Conservation (phyloP, 768 basidiomycete genomes). For the Boletus subcaerulescens region DNA sequence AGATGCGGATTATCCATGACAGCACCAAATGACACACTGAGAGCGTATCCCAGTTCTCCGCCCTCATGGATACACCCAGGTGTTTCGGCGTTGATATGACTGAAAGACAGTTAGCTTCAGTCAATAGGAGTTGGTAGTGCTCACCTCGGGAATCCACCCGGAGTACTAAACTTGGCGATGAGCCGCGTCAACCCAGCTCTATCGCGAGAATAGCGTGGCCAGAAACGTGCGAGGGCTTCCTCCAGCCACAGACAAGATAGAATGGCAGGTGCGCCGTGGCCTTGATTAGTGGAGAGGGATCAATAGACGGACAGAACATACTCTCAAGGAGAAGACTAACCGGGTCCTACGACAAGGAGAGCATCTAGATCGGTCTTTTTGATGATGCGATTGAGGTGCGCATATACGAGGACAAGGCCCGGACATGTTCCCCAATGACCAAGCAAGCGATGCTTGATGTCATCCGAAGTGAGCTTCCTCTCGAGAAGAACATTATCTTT, state of each 20-base stretch:
- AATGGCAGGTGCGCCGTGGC: constrained; percentile 85
- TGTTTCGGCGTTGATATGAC: constrained; percentile 78
- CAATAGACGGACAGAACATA: no score
- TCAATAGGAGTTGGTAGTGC: constrained; percentile 5
- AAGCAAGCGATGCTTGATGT: constrained; percentile 79
- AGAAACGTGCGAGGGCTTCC: constrained; percentile 59
- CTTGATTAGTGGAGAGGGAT: constrained; percentile 30
- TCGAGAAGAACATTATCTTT: constrained; percentile 68
- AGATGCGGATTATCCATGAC: constrained; percentile 91
- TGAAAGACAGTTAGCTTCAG: constrained; percentile 20
- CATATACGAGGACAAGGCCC: constrained; percentile 67
- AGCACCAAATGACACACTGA: constrained; percentile 81
- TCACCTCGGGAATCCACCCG: constrained; percentile 80
- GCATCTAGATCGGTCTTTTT: constrained; percentile 57
- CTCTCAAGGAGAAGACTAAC: constrained; percentile 29
- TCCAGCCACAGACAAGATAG: constrained; percentile 88
- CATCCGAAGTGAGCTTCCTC: constrained; percentile 52
- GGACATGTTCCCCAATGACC: constrained; percentile 88
- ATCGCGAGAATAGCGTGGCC: constrained; percentile 57
- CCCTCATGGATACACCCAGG: constrained; percentile 93
- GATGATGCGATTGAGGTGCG: constrained; percentile 67
- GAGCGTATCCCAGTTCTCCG: constrained; percentile 86
- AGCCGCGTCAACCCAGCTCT: constrained; percentile 60
- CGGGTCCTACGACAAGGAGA: constrained; percentile 80
- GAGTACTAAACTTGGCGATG: constrained; percentile 72